Evolutionary conservation across 306 rosid genomes (phyloP).

Genomic region (Dryas octopetala): DNA sequence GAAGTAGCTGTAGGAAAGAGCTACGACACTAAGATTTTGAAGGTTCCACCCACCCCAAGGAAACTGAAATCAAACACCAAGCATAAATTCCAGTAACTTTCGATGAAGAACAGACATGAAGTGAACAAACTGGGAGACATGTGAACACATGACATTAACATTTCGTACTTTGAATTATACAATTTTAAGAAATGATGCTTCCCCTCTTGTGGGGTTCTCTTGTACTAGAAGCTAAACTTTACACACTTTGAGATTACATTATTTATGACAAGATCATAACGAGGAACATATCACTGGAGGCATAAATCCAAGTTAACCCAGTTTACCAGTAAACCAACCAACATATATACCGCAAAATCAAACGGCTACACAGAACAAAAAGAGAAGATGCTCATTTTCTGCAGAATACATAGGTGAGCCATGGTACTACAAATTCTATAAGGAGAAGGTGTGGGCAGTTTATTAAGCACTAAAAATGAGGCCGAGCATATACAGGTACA

Average conservation of each 20-base stretch:
- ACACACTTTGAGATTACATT: neutral
- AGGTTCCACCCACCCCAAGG: constrained; percentile 7
- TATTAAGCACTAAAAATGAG: neutral
- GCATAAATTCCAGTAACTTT: neutral
- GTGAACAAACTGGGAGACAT: neutral
- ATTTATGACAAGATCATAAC: neutral
- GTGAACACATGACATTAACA: neutral
- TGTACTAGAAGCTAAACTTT: neutral
- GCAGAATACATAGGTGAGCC: neutral
- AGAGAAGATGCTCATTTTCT: neutral
- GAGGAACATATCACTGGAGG: neutral
- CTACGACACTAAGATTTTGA: neutral
- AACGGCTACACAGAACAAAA: neutral
- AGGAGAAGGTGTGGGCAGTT: neutral
- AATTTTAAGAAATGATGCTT: neutral
- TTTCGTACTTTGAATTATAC: neutral
- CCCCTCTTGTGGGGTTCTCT: neutral
- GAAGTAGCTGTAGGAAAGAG: neutral
- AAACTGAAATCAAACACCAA: neutral
- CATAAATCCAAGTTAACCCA: neutral
- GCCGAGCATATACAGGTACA: neutral
- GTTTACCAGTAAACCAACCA: neutral
- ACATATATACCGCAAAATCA: neutral
- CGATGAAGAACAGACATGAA: neutral
- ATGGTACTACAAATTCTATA: neutral